Conservation (phyloP, 371 early-diverging fungal species). For the Cokeromyces recurvatus region DNA sequence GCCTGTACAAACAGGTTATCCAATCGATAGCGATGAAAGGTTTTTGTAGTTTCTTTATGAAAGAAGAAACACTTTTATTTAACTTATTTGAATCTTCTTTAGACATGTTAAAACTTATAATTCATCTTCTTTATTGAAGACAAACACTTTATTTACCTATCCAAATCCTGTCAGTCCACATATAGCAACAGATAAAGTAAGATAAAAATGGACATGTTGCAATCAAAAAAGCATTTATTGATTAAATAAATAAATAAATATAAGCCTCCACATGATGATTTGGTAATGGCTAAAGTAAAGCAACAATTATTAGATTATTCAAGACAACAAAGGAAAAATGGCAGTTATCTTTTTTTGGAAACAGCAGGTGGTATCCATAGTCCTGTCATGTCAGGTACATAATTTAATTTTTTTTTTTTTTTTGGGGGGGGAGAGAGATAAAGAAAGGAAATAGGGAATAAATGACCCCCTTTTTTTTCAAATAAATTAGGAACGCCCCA, state of each 20-base stretch:
- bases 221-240: neutral
- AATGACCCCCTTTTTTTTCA: too few relatives aligned
- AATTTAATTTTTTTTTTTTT: neutral
- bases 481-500: conserved; percentile 54
- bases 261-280: conserved; percentile 48
- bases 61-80: neutral
- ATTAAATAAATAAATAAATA: conserved; percentile 1
- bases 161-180: conserved; percentile 79
- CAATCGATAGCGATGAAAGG: conserved; percentile 76
- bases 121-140: conserved; percentile 28
- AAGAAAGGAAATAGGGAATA: too few relatives aligned
- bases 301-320: conserved; percentile 31
- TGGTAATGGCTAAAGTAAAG: conserved; percentile 44
- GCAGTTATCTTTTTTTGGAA: conserved; percentile 56
- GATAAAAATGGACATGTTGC: neutral
- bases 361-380: conserved; percentile 76
- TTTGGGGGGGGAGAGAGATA: conserved; percentile 5
- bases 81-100: neutral
- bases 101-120: conserved; percentile 60
- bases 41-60: too few relatives aligned
- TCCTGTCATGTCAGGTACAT: conserved; percentile 72
- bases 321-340: conserved; percentile 24
- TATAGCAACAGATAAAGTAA: conserved; percentile 55
- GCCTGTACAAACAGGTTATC: conserved; percentile 84
- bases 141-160: conserved; percentile 62